Base-by-base conservation (phyloP, 2,329 filamentous ascomycete genomes). In the Ceratocystis alfenasii region DNA sequence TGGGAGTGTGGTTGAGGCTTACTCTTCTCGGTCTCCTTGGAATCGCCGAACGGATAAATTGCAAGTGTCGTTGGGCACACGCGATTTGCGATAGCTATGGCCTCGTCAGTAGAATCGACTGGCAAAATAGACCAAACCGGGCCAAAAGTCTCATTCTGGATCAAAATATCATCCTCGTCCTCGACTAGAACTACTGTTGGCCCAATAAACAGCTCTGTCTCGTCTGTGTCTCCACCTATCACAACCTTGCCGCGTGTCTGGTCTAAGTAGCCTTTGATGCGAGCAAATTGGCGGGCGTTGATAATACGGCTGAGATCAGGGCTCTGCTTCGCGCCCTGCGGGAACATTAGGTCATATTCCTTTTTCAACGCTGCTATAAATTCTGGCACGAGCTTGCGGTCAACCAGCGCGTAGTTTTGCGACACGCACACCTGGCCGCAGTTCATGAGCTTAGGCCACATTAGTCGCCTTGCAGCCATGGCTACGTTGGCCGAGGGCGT, bases 211-310 rank as follows among this genome's bases (percentile, higher is more conserved):
- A 88, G 85, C 41, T 90, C 83, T 45, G 82, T 79, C 73, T 89
- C 86, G 74, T 97, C 90, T 78, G 88, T 86, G 65, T 86, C 84
- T 62, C 94, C 94, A 63, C 94, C 94, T 71, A 95, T 78, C 62
- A 97, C 80, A 69, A 99, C 90, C 77, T 89, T 88, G 74, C 94
- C 94, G 69, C 83, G 83, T 66, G 84, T 88, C 66, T 84, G 81
- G 74, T 96, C 90, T n/a, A 99, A 79, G 89, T 97, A 91, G 72
- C 85, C 84, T 82, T 94, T 95, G 70, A 97, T 81, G 46, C 93
- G 86, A 69, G 83, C 79, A 76, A 93, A 97, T 71, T 94, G 86
- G 53, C 81, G 78, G 70, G 84, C 80, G 75, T 95, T 96, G 76
- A 95, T 81, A 70, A 99, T 90, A 67, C 88, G 87, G 22, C 81